Conservation (phyloP, 1,284 basidiomycete genomes). For the Xerocomus nothofagi region DNA sequence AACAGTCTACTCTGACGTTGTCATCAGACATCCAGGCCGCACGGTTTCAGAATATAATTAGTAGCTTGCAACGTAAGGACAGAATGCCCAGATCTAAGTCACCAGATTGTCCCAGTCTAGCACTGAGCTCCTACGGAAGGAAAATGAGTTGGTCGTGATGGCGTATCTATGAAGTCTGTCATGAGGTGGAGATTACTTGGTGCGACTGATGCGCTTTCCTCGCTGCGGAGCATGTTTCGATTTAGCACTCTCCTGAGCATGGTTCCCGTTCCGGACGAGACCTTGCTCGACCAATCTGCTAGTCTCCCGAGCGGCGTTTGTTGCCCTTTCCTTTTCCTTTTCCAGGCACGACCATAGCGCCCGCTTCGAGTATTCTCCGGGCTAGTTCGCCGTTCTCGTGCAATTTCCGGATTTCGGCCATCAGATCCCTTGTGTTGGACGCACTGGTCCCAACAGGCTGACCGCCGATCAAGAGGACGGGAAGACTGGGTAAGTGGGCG, state of each 20-base stretch:
- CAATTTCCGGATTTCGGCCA: constrained; percentile 56
- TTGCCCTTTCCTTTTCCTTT: constrained; percentile 51
- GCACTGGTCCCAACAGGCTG: constrained; percentile 50
- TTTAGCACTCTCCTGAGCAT: background rate
- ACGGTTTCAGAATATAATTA: background rate
- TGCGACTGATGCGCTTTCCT: too few relatives aligned
- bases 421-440: constrained; percentile 38
- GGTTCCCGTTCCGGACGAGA: constrained; percentile 10
- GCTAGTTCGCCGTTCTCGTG: constrained; percentile 53
- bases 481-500: constrained; percentile 57
- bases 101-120: background rate
- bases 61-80: constrained; percentile 6
- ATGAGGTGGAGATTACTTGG: constrained; percentile 5
- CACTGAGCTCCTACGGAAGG: background rate
- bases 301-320: background rate
- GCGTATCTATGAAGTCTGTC: constrained; percentile 9
- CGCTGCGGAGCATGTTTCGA: background rate
- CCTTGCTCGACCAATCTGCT: constrained; percentile 2
- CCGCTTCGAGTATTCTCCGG: constrained; percentile 52
- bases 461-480: constrained; percentile 73
- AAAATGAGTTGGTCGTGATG: constrained; percentile 3
- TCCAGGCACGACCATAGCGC: constrained; percentile 54
- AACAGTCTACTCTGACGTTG: background rate
- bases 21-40: too few relatives aligned
- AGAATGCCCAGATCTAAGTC: constrained; percentile 5